Base-by-base conservation (phyloP, 2,329 filamentous ascomycete genomes). In the Fusarium brevicatenulatum region DNA sequence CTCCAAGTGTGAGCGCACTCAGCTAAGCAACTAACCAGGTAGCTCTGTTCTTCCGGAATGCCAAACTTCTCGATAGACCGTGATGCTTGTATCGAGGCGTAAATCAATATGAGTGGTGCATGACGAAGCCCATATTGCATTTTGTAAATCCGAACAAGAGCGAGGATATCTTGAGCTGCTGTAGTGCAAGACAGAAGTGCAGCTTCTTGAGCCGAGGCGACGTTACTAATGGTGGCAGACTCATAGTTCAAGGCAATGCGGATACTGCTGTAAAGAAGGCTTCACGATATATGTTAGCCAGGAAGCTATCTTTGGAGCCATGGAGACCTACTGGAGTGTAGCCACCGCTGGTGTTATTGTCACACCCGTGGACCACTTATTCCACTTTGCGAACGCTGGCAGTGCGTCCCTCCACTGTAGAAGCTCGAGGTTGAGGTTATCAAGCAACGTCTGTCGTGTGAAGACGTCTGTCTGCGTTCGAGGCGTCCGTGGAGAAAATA, bases 1-100 rank as follows among this genome's bases (percentile, higher is more conserved):
- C 46, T 60, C 57, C 61, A 64, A 36, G 60, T 63, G 5, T 25
- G 23, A 36, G 60, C 36, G 18, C 60, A 59, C 36, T 63, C 60
- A 12, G 54, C 28, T 4, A 63, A 25, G 18, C 42, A 63, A 16
- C 16, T 36, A 4, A 59, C 21, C 13, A 63, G n/a, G 13, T 63
- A 63, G 16, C 28, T 59, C 12, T 63, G 53, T 32, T 63, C 60
- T 15, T 63, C 60, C 11, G 60, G 60, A 16, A 63, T 63, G 3
- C 60, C 60, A 23, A 40, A 60, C 12, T 30, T 59, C 12, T 40
- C 28, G 5, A 63, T 59, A 6, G 50, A 47, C 7, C 49, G 30
- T 9, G 30, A 44, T 0, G 42, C 60, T 36, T 63, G 42, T 47
- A 59, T 63, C 2, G 60, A 47, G 10, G 60, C 60, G 18, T 63